Percentiles rank a stretch among this genome's conserved stretches.
Evolutionary conservation across 306 rosid species (phyloP).

Genomic region (Canavalia ensiformis): DNA sequence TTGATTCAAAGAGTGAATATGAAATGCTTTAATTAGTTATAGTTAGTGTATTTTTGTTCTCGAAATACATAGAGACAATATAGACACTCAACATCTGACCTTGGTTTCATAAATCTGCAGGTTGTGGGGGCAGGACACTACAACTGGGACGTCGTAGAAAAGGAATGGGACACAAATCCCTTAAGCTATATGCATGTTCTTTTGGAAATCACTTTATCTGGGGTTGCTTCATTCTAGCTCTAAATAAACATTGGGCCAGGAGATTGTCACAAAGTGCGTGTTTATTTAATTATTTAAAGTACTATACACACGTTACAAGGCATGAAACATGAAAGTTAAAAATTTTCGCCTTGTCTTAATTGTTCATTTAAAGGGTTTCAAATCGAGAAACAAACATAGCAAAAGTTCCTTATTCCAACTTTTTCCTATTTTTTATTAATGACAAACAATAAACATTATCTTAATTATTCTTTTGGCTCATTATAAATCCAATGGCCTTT

Average conservation of each 20-base stretch:
- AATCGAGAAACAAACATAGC: too few relatives aligned
- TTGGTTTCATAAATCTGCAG: conserved; percentile 16
- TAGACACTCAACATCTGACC: not conserved
- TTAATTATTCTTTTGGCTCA: not conserved
- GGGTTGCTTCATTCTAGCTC: conserved; percentile 13
- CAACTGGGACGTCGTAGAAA: not conserved
- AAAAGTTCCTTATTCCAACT: not conserved
- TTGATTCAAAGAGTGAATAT: not conserved
- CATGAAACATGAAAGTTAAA: too few relatives aligned
- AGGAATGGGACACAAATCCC: conserved; percentile 36
- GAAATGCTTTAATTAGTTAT: not conserved
- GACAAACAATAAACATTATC: not conserved
- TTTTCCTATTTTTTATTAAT: not conserved
- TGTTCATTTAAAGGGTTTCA: too few relatives aligned
- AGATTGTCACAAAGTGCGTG: not conserved
- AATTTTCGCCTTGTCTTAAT: too few relatives aligned
- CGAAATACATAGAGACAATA: not conserved
- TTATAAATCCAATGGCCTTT: conserved; percentile 13
- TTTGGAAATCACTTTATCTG: conserved; percentile 43
- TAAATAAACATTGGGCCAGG: not conserved
- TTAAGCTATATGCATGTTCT: conserved; percentile 34
- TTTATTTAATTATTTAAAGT: too few relatives aligned
- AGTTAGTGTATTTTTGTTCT: conserved; percentile 26
- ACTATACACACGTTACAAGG: too few relatives aligned
- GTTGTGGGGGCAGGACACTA: conserved; percentile 25